phyloP scores from a whole-genome alignment of 257 asterid species.

The Linaria vulgaris region DNA sequence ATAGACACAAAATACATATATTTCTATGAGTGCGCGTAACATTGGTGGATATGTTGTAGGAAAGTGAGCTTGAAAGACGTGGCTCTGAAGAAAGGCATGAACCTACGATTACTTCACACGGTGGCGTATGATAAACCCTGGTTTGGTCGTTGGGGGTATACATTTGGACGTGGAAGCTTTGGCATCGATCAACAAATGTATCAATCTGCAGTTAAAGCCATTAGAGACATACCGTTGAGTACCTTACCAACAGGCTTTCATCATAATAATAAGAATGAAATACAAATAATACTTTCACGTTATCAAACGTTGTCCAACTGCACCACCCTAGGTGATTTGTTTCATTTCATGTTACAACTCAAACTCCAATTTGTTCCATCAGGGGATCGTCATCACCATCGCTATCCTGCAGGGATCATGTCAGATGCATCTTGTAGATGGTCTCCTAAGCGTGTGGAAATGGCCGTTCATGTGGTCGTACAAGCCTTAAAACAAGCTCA shows the following conservation, averaged over 20 bases:
- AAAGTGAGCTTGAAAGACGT: slow-evolving; percentile 81
- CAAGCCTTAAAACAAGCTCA: slow-evolving; percentile 80
- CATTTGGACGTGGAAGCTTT: slow-evolving; percentile 66
- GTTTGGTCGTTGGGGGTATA: slow-evolving; percentile 89
- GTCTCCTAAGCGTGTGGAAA: slow-evolving; percentile 92
- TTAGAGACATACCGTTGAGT: slow-evolving; percentile 59
- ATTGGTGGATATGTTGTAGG: slow-evolving; percentile 40
- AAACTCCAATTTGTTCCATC: slow-evolving; percentile 45
- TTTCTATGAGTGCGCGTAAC: no score
- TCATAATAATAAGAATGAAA: slow-evolving; percentile 43
- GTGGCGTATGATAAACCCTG: slow-evolving; percentile 79
- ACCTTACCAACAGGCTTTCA: slow-evolving; percentile 39
- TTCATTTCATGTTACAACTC: slow-evolving; percentile 74
- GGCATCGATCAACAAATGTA: slow-evolving; percentile 61
- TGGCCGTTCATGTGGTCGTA: slow-evolving; percentile 89
- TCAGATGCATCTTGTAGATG: slow-evolving; percentile 85
- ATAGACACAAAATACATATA: no score
- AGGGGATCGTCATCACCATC: slow-evolving; percentile 31
- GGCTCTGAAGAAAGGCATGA: slow-evolving; percentile 79
- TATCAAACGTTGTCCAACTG: slow-evolving; percentile 71
- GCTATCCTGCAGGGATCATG: slow-evolving; percentile 65
- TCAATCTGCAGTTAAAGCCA: slow-evolving; percentile 53
- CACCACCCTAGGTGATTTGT: slow-evolving; percentile 54
- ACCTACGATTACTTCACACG: slow-evolving; percentile 66
- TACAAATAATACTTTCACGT: slow-evolving; percentile 49